Evolutionary conservation across 2,329 filamentous ascomycete genomes (phyloP).

Genomic region (Cladophialophora psammophila): DNA sequence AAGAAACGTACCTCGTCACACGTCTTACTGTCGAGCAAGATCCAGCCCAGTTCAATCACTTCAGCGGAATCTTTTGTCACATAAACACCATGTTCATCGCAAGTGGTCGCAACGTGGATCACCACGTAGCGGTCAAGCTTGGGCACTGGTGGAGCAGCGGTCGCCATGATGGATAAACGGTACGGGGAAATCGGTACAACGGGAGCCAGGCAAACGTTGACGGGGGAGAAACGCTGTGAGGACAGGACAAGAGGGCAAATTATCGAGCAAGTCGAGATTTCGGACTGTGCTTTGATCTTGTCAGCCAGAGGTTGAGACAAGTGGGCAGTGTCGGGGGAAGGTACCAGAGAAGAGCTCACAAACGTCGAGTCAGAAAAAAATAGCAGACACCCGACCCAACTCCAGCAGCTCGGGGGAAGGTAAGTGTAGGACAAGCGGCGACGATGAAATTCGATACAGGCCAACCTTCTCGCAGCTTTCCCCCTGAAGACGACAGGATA

Average conservation of each 20-base stretch:
- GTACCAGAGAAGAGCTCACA: slow-evolving; percentile 27
- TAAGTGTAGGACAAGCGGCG: slow-evolving; percentile 35
- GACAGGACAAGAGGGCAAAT: slow-evolving; percentile 13
- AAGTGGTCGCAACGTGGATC: slow-evolving; percentile 98
- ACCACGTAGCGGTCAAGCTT: slow-evolving; percentile 96
- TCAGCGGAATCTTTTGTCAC: slow-evolving; percentile 99
- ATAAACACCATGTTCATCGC: slow-evolving; percentile 98
- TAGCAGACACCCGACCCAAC: slow-evolving; percentile 38
- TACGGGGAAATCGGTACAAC: slow-evolving; percentile 21
- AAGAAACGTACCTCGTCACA: slow-evolving; percentile 80
- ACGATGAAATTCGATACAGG: slow-evolving; percentile 34
- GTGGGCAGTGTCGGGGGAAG: neutral
- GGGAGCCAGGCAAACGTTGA: slow-evolving; percentile 4
- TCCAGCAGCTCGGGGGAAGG: slow-evolving; percentile 36
- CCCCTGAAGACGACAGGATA: slow-evolving; percentile 42
- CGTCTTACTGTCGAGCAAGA: slow-evolving; percentile 87
- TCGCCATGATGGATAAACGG: slow-evolving; percentile 50
- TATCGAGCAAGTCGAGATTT: slow-evolving; percentile 21
- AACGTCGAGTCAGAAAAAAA: slow-evolving; percentile 35
- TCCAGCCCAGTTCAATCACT: slow-evolving; percentile 99
- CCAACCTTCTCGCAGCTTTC: slow-evolving; percentile 28
- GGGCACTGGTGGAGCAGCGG: slow-evolving; percentile 62
- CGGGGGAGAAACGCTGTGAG: neutral
- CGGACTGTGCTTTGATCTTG: slow-evolving; percentile 20
- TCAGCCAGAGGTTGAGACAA: slow-evolving; percentile 16